Evolutionary conservation across 2,329 filamentous ascomycete genomes (phyloP).

Genomic region (Mycosphaerella sp.): DNA sequence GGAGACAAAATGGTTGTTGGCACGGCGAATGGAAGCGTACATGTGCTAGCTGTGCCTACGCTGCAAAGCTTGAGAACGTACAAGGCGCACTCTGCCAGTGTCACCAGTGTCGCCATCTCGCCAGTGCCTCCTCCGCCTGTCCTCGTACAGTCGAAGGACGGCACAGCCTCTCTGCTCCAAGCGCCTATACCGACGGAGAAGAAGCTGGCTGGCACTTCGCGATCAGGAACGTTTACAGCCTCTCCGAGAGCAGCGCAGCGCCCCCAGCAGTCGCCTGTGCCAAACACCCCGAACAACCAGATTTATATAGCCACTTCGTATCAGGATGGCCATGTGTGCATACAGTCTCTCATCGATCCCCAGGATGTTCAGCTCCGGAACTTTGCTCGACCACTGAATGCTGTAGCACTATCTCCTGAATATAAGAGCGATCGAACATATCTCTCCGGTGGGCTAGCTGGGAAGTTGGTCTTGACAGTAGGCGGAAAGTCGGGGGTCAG

Average conservation of each 20-base stretch:
- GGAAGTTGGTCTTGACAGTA: conserved; percentile 77
- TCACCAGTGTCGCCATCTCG: conserved; percentile 85
- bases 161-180: conserved; percentile 15
- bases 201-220: conserved; percentile 8
- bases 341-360: conserved; percentile 76
- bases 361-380: conserved; percentile 90
- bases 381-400: conserved; percentile 86
- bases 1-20: conserved; percentile 98
- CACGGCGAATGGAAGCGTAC: conserved; percentile 94
- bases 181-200: conserved; percentile 12
- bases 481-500: conserved; percentile 74
- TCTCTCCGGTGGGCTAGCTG: conserved; percentile 82
- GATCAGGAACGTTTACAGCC: conserved; percentile 14
- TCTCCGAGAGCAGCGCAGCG: conserved; percentile 13
- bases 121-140: conserved; percentile 64
- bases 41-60: conserved; percentile 76
- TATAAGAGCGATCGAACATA: conserved; percentile 87
- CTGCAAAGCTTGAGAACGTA: conserved; percentile 80
- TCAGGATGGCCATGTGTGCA: conserved; percentile 90
- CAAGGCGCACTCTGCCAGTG: conserved; percentile 84
- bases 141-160: conserved; percentile 19
- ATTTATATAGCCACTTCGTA: conserved; percentile 93
- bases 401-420: conserved; percentile 89
- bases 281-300: conserved; percentile 75
- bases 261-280: conserved; percentile 51